Conservation (phyloP, 2,329 filamentous ascomycete genomes). For the Cucurbitaria berberidis region DNA sequence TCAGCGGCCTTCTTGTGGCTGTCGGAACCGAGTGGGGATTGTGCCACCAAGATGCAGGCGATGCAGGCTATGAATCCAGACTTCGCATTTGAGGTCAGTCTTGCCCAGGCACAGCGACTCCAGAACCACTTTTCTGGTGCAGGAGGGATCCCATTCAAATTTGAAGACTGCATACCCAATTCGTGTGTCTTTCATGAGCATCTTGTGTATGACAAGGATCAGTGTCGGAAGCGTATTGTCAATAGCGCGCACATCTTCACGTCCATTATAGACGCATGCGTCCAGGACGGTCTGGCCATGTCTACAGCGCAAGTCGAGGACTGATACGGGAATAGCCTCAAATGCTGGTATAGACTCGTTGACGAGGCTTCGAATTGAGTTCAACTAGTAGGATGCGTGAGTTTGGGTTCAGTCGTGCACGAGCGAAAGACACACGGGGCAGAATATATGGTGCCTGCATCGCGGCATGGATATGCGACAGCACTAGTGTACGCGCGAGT, state of each 20-base stretch:
- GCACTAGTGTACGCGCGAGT: slow-evolving; percentile 7
- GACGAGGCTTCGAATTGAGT: neutral
- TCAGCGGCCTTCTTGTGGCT: neutral
- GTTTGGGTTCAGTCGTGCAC: neutral
- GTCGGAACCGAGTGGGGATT: neutral
- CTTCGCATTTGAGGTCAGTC: neutral
- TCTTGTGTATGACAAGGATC: neutral
- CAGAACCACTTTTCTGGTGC: neutral
- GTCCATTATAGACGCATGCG: slow-evolving; percentile 1
- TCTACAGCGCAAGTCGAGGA: neutral
- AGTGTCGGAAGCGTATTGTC: slow-evolving; percentile 9
- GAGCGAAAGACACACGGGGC: neutral
- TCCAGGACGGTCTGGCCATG: neutral
- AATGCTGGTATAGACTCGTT: neutral
- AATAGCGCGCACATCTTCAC: slow-evolving; percentile 5
- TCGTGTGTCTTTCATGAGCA: slow-evolving; percentile 10
- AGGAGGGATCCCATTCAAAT: neutral
- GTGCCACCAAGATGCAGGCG: neutral
- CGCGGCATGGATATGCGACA: slow-evolving; percentile 1
- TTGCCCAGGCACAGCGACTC: neutral
- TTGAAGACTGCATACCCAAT: neutral
- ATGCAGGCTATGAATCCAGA: neutral
- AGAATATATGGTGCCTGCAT: neutral
- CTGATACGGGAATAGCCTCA: neutral
- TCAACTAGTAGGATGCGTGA: neutral